Base-by-base conservation (phyloP, 139 green algal genomes). In the Diplosphaera chodatii region DNA sequence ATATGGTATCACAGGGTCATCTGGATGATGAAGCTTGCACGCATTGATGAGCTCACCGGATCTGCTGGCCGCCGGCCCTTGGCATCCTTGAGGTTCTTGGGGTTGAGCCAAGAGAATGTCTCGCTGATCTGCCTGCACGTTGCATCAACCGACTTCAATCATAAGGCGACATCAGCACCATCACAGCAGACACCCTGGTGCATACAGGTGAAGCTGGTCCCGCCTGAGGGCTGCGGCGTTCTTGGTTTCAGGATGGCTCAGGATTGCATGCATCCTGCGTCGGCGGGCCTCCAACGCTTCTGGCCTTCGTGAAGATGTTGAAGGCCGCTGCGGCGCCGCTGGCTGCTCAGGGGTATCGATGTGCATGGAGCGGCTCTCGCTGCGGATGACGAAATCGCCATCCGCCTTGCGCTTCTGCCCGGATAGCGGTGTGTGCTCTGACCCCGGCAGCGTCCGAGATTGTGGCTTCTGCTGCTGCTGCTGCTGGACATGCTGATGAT, bases 71-170 rank as follows among this genome's bases (percentile, higher is more conserved):
- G 29, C 22, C 40, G 32, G 40, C 73, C 73, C 64, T 69, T 59
- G 20, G 56, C 56, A 41, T 78, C 73, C n/a, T 29, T 63, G 28
- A 73, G 20, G 32, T 55, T 65, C 27, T 69, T 73, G 55, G 30
- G 27, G 3, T 78, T 34, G 1, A 78, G 66, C 73, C 73, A 78
- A 29, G 63, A 41, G 25, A 78, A 78, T 15, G 33, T 69, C 15
- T 32, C 64, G 4, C 72, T 59, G 22, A 78, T 40, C 34, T 78
- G 32, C 56, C 73, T 78, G 73, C 8, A 4, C n/a, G 4, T n/a
- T n/a, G n/a, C n/a, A n/a, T n/a, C n/a, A n/a, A n/a, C n/a, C n/a
- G n/a, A n/a, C n/a, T n/a, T n/a, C n/a, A n/a, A n/a, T n/a, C n/a
- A n/a, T n/a, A n/a, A n/a, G n/a, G n/a, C n/a, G n/a, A n/a, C n/a